Evolutionary conservation across 2,329 filamentous ascomycete species (phyloP).

Genomic region (Cordyceps cicadae): DNA sequence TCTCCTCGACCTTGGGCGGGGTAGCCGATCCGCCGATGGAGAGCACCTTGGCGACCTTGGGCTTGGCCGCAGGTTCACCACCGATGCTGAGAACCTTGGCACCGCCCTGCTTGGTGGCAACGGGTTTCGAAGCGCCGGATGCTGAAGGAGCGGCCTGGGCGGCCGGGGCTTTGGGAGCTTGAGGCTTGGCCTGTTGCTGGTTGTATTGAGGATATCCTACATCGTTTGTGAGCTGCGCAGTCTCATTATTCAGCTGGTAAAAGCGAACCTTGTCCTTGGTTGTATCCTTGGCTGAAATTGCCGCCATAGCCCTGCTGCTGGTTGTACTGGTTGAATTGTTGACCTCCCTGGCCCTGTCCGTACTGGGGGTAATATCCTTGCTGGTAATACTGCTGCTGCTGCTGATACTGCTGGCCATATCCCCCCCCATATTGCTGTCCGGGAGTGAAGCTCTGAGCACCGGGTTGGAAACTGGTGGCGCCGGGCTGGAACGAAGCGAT

Average conservation of each 20-base stretch:
- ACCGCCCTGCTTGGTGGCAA: slow-evolving; percentile 49
- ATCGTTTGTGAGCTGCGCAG: slow-evolving; percentile 13
- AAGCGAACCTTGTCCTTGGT: slow-evolving; percentile 34
- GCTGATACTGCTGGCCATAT: slow-evolving; percentile 48
- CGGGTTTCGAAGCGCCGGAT: slow-evolving; percentile 46
- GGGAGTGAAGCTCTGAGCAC: slow-evolving; percentile 21
- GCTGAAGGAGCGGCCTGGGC: slow-evolving; percentile 36
- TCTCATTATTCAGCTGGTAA: background rate
- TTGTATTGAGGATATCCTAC: slow-evolving; percentile 47
- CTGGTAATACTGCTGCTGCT: slow-evolving; percentile 46
- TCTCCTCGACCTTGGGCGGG: slow-evolving; percentile 32
- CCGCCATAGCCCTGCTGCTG: slow-evolving; percentile 40
- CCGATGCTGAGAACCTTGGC: slow-evolving; percentile 75
- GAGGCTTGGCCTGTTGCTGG: slow-evolving; percentile 36
- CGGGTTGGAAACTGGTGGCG: slow-evolving; percentile 62
- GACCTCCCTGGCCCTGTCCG: slow-evolving; percentile 25
- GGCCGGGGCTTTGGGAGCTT: slow-evolving; percentile 34
- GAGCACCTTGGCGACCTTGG: slow-evolving; percentile 37
- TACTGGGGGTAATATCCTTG: slow-evolving; percentile 54
- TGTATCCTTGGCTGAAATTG: slow-evolving; percentile 45
- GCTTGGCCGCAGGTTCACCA: slow-evolving; percentile 45
- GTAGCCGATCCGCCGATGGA: slow-evolving; percentile 31
- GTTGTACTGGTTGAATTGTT: slow-evolving; percentile 38
- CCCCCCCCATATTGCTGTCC: slow-evolving; percentile 53
- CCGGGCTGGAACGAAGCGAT: slow-evolving; percentile 66